phyloP scores from a whole-genome alignment of 805 yeast species.

The Candida fluviatilis region DNA sequence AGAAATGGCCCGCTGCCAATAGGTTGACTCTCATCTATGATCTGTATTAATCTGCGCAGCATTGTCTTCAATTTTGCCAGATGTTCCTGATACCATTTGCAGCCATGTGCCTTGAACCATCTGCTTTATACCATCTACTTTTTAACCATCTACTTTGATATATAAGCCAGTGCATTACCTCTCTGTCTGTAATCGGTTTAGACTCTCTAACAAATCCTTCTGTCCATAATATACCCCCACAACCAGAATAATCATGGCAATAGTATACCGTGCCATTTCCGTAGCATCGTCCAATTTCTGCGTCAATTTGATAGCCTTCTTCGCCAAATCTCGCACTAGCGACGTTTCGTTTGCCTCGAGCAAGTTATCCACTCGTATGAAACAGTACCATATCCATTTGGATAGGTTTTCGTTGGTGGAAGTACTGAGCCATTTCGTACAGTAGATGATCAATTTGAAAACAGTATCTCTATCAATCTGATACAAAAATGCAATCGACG shows the following conservation, averaged over 20 bases:
- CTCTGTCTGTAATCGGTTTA: background rate
- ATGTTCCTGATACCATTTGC: too few species aligned
- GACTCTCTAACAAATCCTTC: slow-evolving; percentile 19
- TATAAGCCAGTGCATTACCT: too few species aligned
- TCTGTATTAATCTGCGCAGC: too few species aligned
- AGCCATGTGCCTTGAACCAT: too few species aligned
- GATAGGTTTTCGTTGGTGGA: slow-evolving; percentile 22
- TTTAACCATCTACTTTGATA: too few species aligned
- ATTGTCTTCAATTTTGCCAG: too few species aligned
- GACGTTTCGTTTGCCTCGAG: slow-evolving; percentile 31
- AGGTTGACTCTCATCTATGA: too few species aligned
- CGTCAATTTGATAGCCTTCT: slow-evolving; percentile 31
- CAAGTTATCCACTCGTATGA: slow-evolving; percentile 31
- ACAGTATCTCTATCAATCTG: slow-evolving; percentile 27
- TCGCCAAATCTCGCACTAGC: slow-evolving; percentile 32
- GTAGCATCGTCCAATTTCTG: slow-evolving; percentile 8
- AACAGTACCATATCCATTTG: slow-evolving; percentile 33
- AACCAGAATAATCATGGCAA: slow-evolving; percentile 27
- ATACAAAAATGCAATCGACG: slow-evolving; percentile 18
- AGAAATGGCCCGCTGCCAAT: too few species aligned
- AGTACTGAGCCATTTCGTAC: slow-evolving; percentile 36
- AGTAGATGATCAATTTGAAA: slow-evolving; percentile 30
- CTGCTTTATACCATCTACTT: too few species aligned
- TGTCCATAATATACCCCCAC: slow-evolving; percentile 35
- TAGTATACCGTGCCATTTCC: slow-evolving; percentile 18